Evolutionary conservation across 1,284 basidiomycete genomes (phyloP).

Genomic region (Leccinum pallidistipes): DNA sequence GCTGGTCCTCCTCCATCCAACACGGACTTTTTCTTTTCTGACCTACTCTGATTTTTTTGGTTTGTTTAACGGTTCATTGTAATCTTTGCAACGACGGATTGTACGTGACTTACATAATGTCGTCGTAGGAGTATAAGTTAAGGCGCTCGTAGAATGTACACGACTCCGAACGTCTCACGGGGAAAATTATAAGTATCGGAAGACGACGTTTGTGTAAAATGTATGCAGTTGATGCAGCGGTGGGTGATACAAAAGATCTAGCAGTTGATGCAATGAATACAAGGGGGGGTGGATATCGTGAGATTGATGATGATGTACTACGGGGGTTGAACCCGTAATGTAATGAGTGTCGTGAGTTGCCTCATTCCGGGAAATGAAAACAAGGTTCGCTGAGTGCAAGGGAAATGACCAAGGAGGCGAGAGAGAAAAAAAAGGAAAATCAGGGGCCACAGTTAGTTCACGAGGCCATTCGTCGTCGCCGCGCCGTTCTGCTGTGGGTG

Average conservation of each 20-base stretch:
- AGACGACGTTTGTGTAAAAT: conserved; percentile 8
- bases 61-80: conserved; percentile 7
- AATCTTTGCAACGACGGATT: conserved; percentile 3
- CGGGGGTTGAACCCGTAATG: conserved; percentile 76
- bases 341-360: conserved; percentile 28
- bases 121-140: conserved; percentile 23
- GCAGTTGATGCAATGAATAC: conserved; percentile 46
- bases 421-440: conserved; percentile 3
- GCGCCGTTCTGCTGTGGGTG: conserved; percentile 29
- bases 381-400: conserved; percentile 5
- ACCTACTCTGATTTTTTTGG: conserved; percentile 36
- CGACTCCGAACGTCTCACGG: conserved; percentile 12
- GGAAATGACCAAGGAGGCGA: conserved; percentile 2
- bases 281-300: conserved; percentile 20
- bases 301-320: conserved; percentile 20
- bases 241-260: conserved; percentile 22
- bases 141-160: conserved; percentile 25
- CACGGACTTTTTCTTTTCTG: conserved; percentile 88
- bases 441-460: conserved; percentile 18
- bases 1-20: conserved; percentile 74
- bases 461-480: conserved; percentile 34
- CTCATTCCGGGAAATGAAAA: conserved; percentile 14
- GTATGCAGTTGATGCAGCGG: conserved; percentile 46
- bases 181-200: conserved; percentile 17
- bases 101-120: neutral